Evolutionary conservation across 176 grass and related monocot genomes (phyloP).

Genomic region (Musa schizocarpa): DNA sequence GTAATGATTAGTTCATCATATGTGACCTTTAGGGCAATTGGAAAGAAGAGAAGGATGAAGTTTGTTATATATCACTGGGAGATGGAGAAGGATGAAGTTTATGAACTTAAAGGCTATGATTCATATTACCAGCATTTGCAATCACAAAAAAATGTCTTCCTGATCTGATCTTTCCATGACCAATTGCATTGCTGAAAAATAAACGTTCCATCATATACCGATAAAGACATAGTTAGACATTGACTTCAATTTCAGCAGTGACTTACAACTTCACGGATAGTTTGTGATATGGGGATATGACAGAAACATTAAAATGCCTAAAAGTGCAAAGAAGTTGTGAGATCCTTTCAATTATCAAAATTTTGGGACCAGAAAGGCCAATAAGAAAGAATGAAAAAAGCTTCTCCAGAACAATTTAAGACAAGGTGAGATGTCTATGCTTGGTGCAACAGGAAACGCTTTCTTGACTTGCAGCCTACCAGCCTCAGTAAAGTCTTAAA

Average conservation of each 20-base stretch:
- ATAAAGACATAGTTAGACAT: neutral
- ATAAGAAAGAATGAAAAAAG: neutral
- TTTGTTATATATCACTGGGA: too few relatives aligned
- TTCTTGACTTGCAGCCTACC: neutral
- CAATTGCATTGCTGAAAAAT: neutral
- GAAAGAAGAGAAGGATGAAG: too few relatives aligned
- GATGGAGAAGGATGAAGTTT: too few relatives aligned
- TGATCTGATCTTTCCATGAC: neutral
- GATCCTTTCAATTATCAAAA: conserved; percentile 13
- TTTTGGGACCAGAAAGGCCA: neutral
- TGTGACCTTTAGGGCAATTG: too few relatives aligned
- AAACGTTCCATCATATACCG: neutral
- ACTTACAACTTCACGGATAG: too few relatives aligned
- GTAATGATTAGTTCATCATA: too few relatives aligned
- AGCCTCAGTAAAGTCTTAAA: conserved; percentile 62
- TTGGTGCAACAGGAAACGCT: neutral
- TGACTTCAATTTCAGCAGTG: neutral
- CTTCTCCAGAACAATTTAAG: neutral
- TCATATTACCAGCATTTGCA: neutral
- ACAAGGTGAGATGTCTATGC: too few relatives aligned
- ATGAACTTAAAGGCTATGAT: too few relatives aligned
- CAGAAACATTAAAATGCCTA: neutral
- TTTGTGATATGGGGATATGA: neutral
- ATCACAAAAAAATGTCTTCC: neutral
- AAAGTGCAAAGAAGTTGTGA: neutral